Evolutionary conservation across 768 basidiomycete genomes (phyloP).

Genomic region (Sarcodon sp.): DNA sequence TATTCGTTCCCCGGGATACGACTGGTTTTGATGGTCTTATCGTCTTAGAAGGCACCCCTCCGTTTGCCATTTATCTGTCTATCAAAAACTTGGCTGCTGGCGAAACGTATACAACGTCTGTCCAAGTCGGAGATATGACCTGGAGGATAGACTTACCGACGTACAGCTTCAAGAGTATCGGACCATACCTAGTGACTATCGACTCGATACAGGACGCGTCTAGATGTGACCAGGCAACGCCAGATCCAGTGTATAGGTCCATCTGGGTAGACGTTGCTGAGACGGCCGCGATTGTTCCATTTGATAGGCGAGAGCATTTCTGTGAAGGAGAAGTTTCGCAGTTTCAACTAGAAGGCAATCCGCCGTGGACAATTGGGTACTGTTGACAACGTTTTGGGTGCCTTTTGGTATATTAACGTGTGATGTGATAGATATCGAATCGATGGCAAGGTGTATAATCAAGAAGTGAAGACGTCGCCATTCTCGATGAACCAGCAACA

Average conservation of each 20-base stretch:
- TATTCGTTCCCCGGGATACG: constrained; percentile 40
- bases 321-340: constrained; percentile 86
- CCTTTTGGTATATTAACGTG: neutral
- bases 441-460: constrained; percentile 60
- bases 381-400: constrained; percentile 11
- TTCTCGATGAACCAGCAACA: constrained; percentile 80
- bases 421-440: constrained; percentile 52
- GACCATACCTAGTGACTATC: constrained; percentile 70
- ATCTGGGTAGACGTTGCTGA: constrained; percentile 94
- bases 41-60: constrained; percentile 70
- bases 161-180: constrained; percentile 67
- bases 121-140: constrained; percentile 30
- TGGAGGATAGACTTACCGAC: constrained; percentile 69
- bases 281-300: constrained; percentile 83
- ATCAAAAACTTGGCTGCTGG: constrained; percentile 68
- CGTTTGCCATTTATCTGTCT: constrained; percentile 68
- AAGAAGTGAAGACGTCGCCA: constrained; percentile 67
- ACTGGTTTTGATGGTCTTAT: constrained; percentile 47
- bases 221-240: constrained; percentile 61
- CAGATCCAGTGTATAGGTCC: constrained; percentile 46
- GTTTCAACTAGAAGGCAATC: constrained; percentile 88
- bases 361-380: constrained; percentile 85
- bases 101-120: constrained; percentile 41
- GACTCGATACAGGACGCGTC: constrained; percentile 72
- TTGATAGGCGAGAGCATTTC: constrained; percentile 65